A percentile compares a stretch with the other conserved stretches of the same genome.
Evolutionary conservation across 768 basidiomycete species (phyloP).

Genomic region (Suillus lakei): DNA sequence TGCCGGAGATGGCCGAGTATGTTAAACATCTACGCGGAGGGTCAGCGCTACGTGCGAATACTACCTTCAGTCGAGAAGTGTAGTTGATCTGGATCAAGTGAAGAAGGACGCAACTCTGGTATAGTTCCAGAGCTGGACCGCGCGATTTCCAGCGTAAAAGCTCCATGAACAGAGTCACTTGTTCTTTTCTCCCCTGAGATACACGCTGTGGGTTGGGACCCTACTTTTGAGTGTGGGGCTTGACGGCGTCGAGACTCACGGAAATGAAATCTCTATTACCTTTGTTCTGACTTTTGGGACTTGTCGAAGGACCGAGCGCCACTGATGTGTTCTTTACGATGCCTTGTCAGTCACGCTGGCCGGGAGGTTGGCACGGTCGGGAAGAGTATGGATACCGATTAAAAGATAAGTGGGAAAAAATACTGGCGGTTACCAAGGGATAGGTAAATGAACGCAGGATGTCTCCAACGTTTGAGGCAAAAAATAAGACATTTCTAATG

Average conservation of each 20-base stretch:
- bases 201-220: neutral
- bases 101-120: neutral
- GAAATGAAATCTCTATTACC: neutral
- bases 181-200: neutral
- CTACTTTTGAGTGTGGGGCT: neutral
- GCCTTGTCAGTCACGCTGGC: neutral
- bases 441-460: neutral
- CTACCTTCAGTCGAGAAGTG: neutral
- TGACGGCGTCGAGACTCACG: neutral
- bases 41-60: neutral
- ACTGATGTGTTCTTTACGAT: neutral
- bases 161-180: neutral
- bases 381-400: neutral
- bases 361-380: neutral
- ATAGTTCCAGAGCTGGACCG: neutral
- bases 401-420: neutral
- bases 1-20: slow-evolving; percentile 7
- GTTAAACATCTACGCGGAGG: neutral
- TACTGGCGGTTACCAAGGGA: neutral
- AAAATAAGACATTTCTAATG: neutral
- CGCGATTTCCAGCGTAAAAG: neutral
- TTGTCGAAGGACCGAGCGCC: neutral
- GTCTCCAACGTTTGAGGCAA: neutral
- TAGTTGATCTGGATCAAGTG: neutral
- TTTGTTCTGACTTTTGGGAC: neutral